These are phyloP conservation scores for Trapa incisa DNA, from an alignment of 345 rosid species.

Conservation along the genomic window DNA sequence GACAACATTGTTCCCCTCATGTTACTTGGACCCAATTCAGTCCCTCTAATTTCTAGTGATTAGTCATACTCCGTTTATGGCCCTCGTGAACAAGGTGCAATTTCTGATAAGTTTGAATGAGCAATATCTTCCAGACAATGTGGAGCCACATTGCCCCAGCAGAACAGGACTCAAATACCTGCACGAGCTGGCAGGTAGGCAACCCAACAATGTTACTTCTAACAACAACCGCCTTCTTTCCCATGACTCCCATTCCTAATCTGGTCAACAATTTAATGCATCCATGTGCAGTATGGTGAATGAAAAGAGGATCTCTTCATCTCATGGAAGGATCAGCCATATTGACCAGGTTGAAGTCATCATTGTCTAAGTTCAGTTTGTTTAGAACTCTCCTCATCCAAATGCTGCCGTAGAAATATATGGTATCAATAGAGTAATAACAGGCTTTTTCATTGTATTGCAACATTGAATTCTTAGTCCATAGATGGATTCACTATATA, in stretches of 20 bases:
- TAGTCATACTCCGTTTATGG: background rate
- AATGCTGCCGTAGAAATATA: conserved; percentile 44
- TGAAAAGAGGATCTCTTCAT: conserved; percentile 79
- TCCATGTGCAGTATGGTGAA: conserved; percentile 83
- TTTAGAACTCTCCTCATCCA: conserved; percentile 66
- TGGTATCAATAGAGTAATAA: background rate
- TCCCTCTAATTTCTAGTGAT: background rate
- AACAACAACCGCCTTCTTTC: conserved; percentile 82
- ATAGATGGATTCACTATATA: background rate
- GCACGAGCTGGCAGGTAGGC: conserved; percentile 70
- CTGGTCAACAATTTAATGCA: conserved; percentile 74
- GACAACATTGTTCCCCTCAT: background rate
- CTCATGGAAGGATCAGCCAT: conserved; percentile 91
- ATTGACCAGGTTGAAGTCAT: conserved; percentile 76
- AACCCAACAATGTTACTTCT: conserved; percentile 90
- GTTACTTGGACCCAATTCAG: background rate
- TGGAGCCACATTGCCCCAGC: background rate
- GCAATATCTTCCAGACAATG: background rate
- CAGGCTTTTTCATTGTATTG: background rate
- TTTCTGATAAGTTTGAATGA: background rate
- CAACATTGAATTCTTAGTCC: background rate
- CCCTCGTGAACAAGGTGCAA: background rate
- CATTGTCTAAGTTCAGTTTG: conserved; percentile 60
- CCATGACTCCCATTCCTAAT: conserved; percentile 55
- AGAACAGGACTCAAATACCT: conserved; percentile 27